A percentile compares a stretch with the other conserved stretches of the same genome.
Conservation (phyloP, 331 rosid species). For the Quercus lobata region DNA sequence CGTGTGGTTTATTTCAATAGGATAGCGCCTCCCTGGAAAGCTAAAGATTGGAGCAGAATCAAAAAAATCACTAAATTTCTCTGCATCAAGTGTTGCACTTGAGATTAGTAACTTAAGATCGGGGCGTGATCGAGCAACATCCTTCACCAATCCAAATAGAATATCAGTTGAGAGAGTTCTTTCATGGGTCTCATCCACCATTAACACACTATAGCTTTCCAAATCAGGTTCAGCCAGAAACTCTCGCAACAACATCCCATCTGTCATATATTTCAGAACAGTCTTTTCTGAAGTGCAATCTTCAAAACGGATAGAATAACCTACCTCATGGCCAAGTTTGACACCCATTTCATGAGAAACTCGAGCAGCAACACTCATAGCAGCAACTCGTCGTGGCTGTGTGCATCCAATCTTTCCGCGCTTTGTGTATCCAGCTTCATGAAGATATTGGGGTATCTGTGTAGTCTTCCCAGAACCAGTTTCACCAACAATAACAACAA, state of each 20-base stretch:
- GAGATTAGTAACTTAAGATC: constrained; percentile 91
- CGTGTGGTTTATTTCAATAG: constrained; percentile 84
- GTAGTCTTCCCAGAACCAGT: constrained; percentile 99
- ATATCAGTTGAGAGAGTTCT: constrained; percentile 96
- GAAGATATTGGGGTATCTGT: constrained; percentile 97
- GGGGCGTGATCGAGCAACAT: constrained; percentile 85
- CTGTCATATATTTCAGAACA: constrained; percentile 90
- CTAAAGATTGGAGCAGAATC: constrained; percentile 92
- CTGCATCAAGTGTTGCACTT: constrained; percentile 96
- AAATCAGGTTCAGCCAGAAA: constrained; percentile 98
- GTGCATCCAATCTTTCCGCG: constrained; percentile 93
- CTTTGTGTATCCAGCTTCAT: constrained; percentile 95
- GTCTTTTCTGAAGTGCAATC: constrained; percentile 97
- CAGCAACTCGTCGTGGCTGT: constrained; percentile 96
- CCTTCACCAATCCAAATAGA: constrained; percentile 94
- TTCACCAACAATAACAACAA: constrained; percentile 92
- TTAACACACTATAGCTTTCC: constrained; percentile 87
- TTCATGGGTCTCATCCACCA: constrained; percentile 99
- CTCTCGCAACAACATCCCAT: constrained; percentile 92
- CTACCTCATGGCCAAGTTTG: constrained; percentile 97
- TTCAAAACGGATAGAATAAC: constrained; percentile 94
- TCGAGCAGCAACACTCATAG: constrained; percentile 98
- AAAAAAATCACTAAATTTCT: constrained; percentile 87
- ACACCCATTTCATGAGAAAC: constrained; percentile 98
- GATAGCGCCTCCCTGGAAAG: constrained; percentile 89